Evolutionary conservation across 73 alveolate genomes (phyloP).

Genomic region (Vitrella brassicaformis): DNA sequence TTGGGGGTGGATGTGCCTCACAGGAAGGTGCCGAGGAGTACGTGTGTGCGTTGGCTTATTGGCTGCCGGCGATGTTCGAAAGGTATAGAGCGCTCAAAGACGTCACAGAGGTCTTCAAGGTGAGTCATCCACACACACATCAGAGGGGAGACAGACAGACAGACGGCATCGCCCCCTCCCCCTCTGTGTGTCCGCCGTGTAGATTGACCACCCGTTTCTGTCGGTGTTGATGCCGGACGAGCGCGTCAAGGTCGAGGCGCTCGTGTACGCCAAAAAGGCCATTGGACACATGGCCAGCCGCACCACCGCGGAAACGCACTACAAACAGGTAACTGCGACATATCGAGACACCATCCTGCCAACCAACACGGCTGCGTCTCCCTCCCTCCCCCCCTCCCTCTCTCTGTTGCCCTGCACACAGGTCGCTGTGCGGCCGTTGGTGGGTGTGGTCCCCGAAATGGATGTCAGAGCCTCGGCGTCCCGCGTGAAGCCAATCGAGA

Average conservation of each 20-base stretch:
- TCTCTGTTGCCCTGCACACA: neutral
- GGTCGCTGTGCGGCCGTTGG: neutral
- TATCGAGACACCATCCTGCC: neutral
- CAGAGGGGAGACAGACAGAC: too few relatives aligned
- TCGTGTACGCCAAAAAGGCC: neutral
- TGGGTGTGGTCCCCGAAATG: neutral
- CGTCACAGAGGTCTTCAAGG: too few relatives aligned
- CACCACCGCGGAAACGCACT: neutral
- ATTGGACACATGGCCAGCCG: neutral
- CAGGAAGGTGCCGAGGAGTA: too few relatives aligned
- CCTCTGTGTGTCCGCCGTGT: neutral
- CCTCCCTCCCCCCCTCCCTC: neutral
- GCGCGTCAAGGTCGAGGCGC: neutral
- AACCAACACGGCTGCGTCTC: neutral
- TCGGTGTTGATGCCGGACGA: neutral
- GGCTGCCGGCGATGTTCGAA: too few relatives aligned
- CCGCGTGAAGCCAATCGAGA: too few relatives aligned
- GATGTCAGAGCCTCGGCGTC: too few relatives aligned
- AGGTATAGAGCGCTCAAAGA: too few relatives aligned
- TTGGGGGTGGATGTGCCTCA: too few relatives aligned
- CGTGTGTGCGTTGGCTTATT: too few relatives aligned
- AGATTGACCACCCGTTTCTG: neutral
- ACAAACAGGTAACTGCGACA: neutral
- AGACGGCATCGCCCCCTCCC: too few relatives aligned
- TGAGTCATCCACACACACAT: too few relatives aligned